Conservation (phyloP, 1,139 yeast species). For the Sugiyamaella xylanicola region DNA sequence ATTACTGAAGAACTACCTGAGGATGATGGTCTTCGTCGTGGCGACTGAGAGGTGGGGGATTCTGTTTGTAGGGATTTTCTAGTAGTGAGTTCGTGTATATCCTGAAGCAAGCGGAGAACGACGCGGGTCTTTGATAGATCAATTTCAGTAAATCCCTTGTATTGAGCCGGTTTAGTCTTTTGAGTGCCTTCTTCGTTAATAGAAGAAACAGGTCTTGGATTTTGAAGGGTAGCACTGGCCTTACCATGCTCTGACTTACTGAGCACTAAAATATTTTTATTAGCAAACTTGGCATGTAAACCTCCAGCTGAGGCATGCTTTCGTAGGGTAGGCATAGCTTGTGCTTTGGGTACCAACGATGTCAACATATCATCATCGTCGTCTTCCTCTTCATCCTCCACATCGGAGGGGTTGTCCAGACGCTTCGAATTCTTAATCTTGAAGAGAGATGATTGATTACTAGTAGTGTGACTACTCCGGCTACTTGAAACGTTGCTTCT, state of each 20-base stretch:
- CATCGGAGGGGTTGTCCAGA: neutral
- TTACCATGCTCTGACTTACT: neutral
- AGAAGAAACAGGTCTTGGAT: neutral
- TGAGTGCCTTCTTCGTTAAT: neutral
- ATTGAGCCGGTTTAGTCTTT: neutral
- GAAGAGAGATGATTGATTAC: conserved; percentile 4
- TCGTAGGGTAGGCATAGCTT: conserved; percentile 17
- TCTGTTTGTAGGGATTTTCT: conserved; percentile 1
- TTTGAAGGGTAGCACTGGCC: neutral
- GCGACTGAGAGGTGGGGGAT: neutral
- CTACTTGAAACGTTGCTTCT: conserved; percentile 10
- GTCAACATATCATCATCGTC: conserved; percentile 35
- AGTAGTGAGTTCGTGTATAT: conserved; percentile 33
- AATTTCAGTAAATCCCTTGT: conserved; percentile 6
- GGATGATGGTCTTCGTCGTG: conserved; percentile 6
- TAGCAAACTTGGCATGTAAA: conserved; percentile 8
- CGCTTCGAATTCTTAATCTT: neutral
- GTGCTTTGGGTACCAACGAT: conserved; percentile 31
- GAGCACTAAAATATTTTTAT: conserved; percentile 13
- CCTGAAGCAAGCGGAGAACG: conserved; percentile 32
- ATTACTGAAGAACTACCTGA: conserved; percentile 13
- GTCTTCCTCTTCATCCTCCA: conserved; percentile 25
- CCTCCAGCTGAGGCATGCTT: conserved; percentile 19
- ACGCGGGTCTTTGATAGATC: conserved; percentile 32
- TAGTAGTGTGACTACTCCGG: conserved; percentile 3